Percentiles rank a stretch among this genome's conserved stretches.
Evolutionary conservation across 768 basidiomycete genomes (phyloP).

Genomic region (Amanita thiersii): DNA sequence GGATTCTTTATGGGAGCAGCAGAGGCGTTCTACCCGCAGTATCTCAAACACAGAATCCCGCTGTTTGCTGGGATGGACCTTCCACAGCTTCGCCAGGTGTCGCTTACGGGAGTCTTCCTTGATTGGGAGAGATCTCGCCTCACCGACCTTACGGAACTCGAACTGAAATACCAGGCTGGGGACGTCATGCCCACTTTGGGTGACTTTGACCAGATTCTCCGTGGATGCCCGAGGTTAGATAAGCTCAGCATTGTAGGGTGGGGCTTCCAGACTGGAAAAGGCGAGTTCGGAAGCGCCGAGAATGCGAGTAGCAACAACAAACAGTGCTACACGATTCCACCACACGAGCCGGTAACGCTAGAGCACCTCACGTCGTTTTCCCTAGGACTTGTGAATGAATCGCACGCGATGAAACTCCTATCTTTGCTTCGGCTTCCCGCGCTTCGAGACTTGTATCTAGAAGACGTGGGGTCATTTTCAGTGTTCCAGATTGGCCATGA

Average conservation of each 20-base stretch:
- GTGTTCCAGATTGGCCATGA: too few species aligned
- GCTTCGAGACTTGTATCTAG: slow-evolving; percentile 29
- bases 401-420: slow-evolving; percentile 29
- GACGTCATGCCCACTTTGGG: slow-evolving; percentile 47
- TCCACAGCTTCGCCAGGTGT: slow-evolving; percentile 28
- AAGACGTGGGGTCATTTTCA: slow-evolving; percentile 36
- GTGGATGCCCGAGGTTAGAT: slow-evolving; percentile 31
- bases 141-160: slow-evolving; percentile 33
- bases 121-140: slow-evolving; percentile 39
- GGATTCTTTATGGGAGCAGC: slow-evolving; percentile 42
- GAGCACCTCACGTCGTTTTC: slow-evolving; percentile 23
- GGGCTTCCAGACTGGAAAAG: slow-evolving; percentile 32
- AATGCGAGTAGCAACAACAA: not conserved
- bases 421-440: slow-evolving; percentile 29
- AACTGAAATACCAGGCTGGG: slow-evolving; percentile 47
- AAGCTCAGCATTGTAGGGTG: slow-evolving; percentile 44
- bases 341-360: not conserved
- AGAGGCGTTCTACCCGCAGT: slow-evolving; percentile 34
- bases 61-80: slow-evolving; percentile 35
- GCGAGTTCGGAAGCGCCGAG: not conserved
- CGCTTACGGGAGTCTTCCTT: slow-evolving; percentile 49
- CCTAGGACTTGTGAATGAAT: slow-evolving; percentile 36
- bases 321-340: not conserved
- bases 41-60: slow-evolving; percentile 28
- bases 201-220: slow-evolving; percentile 36